These are phyloP conservation scores for Pisolithus microcarpus DNA, from an alignment of 768 basidiomycete species.

Conservation along the genomic window DNA sequence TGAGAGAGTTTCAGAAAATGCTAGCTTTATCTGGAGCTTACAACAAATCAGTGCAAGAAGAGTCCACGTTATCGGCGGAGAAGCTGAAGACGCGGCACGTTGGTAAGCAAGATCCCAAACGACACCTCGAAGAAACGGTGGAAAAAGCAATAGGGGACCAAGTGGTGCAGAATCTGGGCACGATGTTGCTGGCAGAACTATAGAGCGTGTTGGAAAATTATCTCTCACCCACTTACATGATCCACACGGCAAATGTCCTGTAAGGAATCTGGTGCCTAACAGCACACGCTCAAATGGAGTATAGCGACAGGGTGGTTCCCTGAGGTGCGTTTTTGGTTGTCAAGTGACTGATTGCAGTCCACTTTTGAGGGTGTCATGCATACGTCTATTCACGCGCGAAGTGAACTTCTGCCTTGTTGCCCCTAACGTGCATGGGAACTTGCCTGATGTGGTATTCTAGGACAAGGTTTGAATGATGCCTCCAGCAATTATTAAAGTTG, in stretches of 20 bases:
- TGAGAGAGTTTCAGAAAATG: constrained; percentile 50
- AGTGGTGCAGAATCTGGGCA: constrained; percentile 90
- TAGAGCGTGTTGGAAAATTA: constrained; percentile 30
- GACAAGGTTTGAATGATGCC: constrained; percentile 5
- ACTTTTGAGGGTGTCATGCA: neutral
- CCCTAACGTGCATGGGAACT: neutral
- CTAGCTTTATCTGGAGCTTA: constrained; percentile 86
- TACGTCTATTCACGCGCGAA: neutral
- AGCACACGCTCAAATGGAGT: constrained; percentile 4
- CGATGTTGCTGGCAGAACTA: constrained; percentile 90
- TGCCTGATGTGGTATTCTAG: neutral
- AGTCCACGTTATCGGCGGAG: constrained; percentile 87
- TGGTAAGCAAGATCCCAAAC: constrained; percentile 96
- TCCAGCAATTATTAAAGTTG: neutral
- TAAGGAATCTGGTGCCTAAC: constrained; percentile 2
- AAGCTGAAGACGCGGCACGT: constrained; percentile 97
- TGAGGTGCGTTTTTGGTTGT: neutral
- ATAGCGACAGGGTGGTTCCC: neutral
- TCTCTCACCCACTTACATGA: constrained; percentile 9
- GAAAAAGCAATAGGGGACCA: constrained; percentile 98
- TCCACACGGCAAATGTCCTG: neutral
- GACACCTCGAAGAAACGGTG: constrained; percentile 94
- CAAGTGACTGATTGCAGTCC: neutral
- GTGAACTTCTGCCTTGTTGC: neutral
- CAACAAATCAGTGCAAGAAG: constrained; percentile 97